phyloP scores from a whole-genome alignment of 1,284 basidiomycete species.

The Rhizoctonia solani region DNA sequence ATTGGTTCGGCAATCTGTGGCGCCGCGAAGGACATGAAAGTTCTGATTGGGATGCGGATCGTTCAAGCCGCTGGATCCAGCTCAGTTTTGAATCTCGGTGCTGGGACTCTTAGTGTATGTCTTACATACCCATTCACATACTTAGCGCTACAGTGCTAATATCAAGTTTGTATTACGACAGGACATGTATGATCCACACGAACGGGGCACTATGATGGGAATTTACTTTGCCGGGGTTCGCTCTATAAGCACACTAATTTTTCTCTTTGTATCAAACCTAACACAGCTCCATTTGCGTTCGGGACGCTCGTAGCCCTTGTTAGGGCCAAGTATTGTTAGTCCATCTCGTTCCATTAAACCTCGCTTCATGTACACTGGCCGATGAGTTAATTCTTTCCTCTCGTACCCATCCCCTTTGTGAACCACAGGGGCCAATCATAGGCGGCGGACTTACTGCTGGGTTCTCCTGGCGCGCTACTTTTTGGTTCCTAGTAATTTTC shows the following conservation, averaged over 20 bases:
- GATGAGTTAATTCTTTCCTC: not conserved
- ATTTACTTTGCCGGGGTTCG: constrained; percentile 67
- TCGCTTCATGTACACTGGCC: constrained; percentile 17
- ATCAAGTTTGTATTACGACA: constrained; percentile 36
- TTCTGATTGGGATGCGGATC: constrained; percentile 74
- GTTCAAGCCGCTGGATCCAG: constrained; percentile 73
- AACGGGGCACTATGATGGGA: constrained; percentile 80
- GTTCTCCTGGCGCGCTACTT: constrained; percentile 76
- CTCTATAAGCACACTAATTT: constrained; percentile 43
- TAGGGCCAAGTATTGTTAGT: constrained; percentile 44
- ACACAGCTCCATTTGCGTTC: constrained; percentile 3
- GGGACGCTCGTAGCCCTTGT: constrained; percentile 39
- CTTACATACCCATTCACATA: not conserved
- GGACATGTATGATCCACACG: constrained; percentile 78
- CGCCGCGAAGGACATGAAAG: constrained; percentile 59
- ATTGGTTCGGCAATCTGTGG: constrained; percentile 69
- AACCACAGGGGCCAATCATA: constrained; percentile 68
- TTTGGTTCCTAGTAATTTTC: constrained; percentile 78
- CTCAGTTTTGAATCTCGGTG: constrained; percentile 77
- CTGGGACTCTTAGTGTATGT: constrained; percentile 67
- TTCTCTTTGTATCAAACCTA: not conserved
- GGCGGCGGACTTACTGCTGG: constrained; percentile 68
- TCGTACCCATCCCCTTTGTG: not conserved
- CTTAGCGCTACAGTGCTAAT: not conserved
- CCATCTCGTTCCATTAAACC: constrained; percentile 39